Base-by-base conservation (phyloP, 176 grass and related monocot genomes). In the Otatea glauca region DNA sequence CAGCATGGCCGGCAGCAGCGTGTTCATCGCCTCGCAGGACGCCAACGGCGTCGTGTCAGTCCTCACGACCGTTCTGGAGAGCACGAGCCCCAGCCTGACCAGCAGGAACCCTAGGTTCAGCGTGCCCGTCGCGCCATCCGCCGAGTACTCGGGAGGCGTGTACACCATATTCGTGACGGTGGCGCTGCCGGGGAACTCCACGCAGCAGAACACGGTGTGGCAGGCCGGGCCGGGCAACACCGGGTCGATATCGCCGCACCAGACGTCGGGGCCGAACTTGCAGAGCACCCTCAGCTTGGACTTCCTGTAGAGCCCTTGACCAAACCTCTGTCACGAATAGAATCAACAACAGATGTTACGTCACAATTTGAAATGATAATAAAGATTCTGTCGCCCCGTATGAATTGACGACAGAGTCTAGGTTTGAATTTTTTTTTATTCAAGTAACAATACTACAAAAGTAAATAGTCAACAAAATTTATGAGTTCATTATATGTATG, bases 151-250 rank as follows among this genome's bases (percentile, higher is more conserved):
- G 0, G 59, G 5, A 64, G 81, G 88, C 34, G 56, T 10, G 1
- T 99, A 99, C 89, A 94, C 91, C 41, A 99, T 99, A 14, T 99
- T 79, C 85, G 91, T 72, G 2, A 94, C 91, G 3, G 7, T 99
- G 69, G 5, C 3, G 70, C 86, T 99, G 44, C 96, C 93, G 1
- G 5, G 7, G 2, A 94, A 88, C 61, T 5, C 2, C 6, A 91
- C 92, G 11, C 24, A 17, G 37, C 89, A 86, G 47, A 83, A 77
- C 88, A 89, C 89, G 39, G 93, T 94, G 81, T 99, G 97, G 97
- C 97, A 99, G 85, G 75, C 76, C 14, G 94, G 93, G 0, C 70
- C 49, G 0, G 1, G 7, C 58, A 87, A 0, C 83, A 15, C 3
- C 27, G 88, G 88, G 0, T 0, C 37, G 4, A 45, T 94, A 8